Evolutionary conservation across 805 yeast genomes (phyloP).

Genomic region (Wickerhamiella occidentalis): DNA sequence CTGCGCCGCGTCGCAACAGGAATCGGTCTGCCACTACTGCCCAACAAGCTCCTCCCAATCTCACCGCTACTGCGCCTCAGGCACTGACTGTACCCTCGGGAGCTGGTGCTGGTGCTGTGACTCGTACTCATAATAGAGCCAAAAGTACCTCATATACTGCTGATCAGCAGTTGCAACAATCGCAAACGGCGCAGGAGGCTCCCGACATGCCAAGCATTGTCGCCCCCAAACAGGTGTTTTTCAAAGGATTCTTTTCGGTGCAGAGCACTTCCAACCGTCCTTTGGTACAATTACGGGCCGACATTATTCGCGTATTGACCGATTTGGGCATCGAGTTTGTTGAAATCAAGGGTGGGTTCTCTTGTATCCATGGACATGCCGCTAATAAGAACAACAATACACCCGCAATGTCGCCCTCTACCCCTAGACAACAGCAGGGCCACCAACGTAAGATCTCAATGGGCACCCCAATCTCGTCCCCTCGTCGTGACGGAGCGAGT

Average conservation of each 20-base stretch:
- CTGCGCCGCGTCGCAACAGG: constrained; percentile 8
- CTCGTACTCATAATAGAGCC: neutral
- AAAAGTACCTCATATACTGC: constrained; percentile 14
- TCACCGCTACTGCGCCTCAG: neutral
- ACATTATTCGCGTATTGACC: constrained; percentile 63
- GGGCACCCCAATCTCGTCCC: constrained; percentile 22
- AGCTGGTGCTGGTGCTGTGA: neutral
- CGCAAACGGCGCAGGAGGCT: constrained; percentile 23
- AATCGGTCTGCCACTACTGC: constrained; percentile 9
- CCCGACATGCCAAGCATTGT: constrained; percentile 91
- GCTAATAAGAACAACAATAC: constrained; percentile 4
- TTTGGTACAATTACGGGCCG: constrained; percentile 73
- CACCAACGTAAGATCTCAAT: constrained; percentile 25
- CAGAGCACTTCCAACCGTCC: constrained; percentile 93
- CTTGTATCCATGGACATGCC: constrained; percentile 49
- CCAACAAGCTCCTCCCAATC: constrained; percentile 1
- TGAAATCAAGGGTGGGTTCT: constrained; percentile 89
- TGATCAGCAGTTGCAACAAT: constrained; percentile 9
- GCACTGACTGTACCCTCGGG: neutral
- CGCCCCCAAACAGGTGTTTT: constrained; percentile 77
- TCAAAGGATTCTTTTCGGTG: constrained; percentile 88
- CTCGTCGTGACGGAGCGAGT: constrained; percentile 18
- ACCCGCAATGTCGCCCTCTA: neutral
- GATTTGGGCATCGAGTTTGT: constrained; percentile 67
- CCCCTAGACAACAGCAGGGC: constrained; percentile 23